Conservation (phyloP, 805 yeast genomes). For the Kregervanrija delftensis region DNA sequence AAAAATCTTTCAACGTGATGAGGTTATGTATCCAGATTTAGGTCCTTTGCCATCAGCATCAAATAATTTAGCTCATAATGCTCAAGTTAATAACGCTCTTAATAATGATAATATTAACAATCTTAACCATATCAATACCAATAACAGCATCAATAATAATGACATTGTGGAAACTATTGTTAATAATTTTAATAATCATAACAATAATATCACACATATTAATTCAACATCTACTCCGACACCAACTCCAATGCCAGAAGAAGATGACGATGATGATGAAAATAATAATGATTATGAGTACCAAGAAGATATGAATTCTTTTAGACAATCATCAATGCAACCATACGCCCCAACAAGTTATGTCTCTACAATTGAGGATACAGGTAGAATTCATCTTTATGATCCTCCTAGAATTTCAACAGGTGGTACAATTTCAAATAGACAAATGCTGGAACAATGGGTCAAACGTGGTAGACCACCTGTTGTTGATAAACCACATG, state of each 20-base stretch:
- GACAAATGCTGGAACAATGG: slow-evolving; percentile 33
- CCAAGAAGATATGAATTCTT: too few species aligned
- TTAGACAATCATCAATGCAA: slow-evolving; percentile 7
- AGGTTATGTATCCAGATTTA: slow-evolving; percentile 50
- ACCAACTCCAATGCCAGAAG: slow-evolving; percentile 7
- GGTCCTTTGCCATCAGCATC: slow-evolving; percentile 58
- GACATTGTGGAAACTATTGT: neutral
- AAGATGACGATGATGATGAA: slow-evolving; percentile 14
- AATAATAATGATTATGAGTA: slow-evolving; percentile 3
- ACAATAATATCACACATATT: too few species aligned
- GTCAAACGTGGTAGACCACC: slow-evolving; percentile 87
- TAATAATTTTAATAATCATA: too few species aligned
- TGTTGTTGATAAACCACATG: slow-evolving; percentile 84
- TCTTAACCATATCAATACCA: slow-evolving; percentile 1
- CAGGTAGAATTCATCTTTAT: slow-evolving; percentile 21
- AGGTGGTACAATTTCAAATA: slow-evolving; percentile 15
- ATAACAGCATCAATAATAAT: neutral
- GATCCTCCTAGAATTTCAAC: slow-evolving; percentile 21
- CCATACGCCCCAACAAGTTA: slow-evolving; percentile 23
- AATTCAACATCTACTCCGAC: too few species aligned
- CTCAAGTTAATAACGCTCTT: neutral
- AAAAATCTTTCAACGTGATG: slow-evolving; percentile 28
- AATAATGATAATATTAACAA: neutral
- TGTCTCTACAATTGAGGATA: slow-evolving; percentile 20
- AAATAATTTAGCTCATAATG: neutral